Evolutionary conservation across 139 green algal genomes (phyloP), one percentile per base, ranked within the genome.

Genomic region (Chlorella sp.): DNA sequence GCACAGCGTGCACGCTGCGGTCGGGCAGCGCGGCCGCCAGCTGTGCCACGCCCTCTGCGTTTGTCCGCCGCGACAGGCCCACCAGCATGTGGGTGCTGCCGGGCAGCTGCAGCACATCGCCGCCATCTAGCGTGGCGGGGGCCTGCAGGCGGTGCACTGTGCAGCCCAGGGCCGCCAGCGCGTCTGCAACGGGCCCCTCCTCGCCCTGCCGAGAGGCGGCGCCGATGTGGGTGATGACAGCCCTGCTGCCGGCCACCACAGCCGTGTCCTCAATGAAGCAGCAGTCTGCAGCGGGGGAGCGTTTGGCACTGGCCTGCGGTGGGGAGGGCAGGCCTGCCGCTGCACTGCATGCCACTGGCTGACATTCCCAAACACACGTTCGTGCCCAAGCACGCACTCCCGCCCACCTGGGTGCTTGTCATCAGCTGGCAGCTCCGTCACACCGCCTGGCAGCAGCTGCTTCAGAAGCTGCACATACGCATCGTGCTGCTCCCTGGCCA

Each of bases 181-280:
- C 48, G 3, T 51, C 74, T 20, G n/a, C 48, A n/a, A 80, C 74
- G 6, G 74, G 44, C 17, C 16, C 74, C 46, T 80, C 74, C 74
- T 80, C 74, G 9, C 74, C 74, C n/a, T 80, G 74, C n/a, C 74
- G 74, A 2, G 74, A 44, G 26, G 48, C 46, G 0, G 74, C 74
- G n/a, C 74, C 74, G 48, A 80, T 80, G 32, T 48, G 48, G 0
- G 74, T 40, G 1, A 80, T 13, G 74, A 80, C n/a, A 2, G 74
- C 74, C 2, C 48, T 80, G 41, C 20, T 14, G 48, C 74, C 74
- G 17, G 48, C 74, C 74, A 80, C 74, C 46, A 80, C 74, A 4
- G 74, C 74, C 19, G 74, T 80, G 74, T 80, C 74, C 48, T 80
- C 74, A 28, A 80, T 67, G 74, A 80, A 80, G 48, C 74, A 80